Base-by-base conservation (phyloP, 768 basidiomycete genomes). In the Lactarius hengduanensis region DNA sequence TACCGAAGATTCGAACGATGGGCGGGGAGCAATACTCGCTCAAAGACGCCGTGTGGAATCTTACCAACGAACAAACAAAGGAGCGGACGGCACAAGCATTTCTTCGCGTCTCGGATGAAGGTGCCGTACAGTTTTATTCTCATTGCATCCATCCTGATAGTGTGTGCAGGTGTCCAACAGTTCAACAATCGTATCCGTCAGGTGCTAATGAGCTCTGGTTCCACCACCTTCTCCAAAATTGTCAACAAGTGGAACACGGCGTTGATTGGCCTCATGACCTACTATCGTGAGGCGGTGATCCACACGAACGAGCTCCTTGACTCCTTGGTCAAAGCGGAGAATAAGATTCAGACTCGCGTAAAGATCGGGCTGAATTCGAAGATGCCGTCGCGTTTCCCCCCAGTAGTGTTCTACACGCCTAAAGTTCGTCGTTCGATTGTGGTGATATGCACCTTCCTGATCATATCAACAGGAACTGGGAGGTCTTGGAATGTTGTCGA, bases 311-410 rank as follows among this genome's bases (percentile, higher is more conserved):
- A 98, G 77, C 82, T 99, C 22, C 85, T 99, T 58, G 97, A 98
- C 75, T 86, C 94, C 0, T 83, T 98, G 47, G 97, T 99, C 74
- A 99, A 99, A 78, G 94, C 96, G 2, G 96, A 99, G 80, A 98
- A 98, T 85, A 98, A 98, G 83, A 96, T 98, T 57, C 97, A 99
- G 78, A 98, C 96, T 3, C 93, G 97, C 79, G 96, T 99, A 73
- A 98, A 98, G 84, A 98, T 99, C 69, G 97, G 96, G n/a, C 75
- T 97, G 71, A 97, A 98, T 83, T 93, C 91, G 77, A 97, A 98
- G 81, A 98, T 99, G 97, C 97, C 97, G 28, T 97, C 95, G 4
- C 90, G 95, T 83, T 98, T 98, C 86, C 96, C 97, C 64, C 91
- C 96, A 13, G 91, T 93, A 18, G 91, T 96, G 9, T 96, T 95